These are phyloP conservation scores for Thelephora ganbajun DNA, from an alignment of 768 basidiomycete species.

Conservation along the genomic window DNA sequence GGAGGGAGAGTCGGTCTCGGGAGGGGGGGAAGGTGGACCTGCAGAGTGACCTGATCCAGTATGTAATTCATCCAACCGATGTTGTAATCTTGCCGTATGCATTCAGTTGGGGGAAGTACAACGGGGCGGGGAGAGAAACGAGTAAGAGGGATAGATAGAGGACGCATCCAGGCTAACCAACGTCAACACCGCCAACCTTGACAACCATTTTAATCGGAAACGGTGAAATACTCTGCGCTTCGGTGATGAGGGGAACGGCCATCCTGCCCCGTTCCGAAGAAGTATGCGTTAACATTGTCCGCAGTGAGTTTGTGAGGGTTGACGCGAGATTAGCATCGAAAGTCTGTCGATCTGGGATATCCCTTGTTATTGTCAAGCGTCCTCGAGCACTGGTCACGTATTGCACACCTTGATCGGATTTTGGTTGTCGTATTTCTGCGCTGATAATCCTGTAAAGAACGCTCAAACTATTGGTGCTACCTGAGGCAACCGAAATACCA, in stretches of 20 bases:
- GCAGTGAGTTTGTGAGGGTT: conserved; percentile 50
- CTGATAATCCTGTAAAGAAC: conserved; percentile 50
- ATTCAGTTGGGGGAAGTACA: too few species aligned
- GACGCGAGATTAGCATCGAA: conserved; percentile 46
- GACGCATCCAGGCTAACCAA: conserved; percentile 20
- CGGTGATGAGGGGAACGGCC: conserved; percentile 70
- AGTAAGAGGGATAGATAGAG: neutral
- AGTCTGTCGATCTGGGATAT: conserved; percentile 26
- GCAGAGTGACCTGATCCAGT: too few species aligned
- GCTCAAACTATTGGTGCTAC: neutral
- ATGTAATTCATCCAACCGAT: too few species aligned
- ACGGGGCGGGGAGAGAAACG: too few species aligned
- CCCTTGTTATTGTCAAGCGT: neutral
- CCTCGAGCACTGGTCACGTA: neutral
- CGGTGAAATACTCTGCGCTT: conserved; percentile 55
- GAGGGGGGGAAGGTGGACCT: too few species aligned
- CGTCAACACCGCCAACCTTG: conserved; percentile 51
- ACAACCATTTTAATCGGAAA: conserved; percentile 65
- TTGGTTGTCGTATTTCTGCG: conserved; percentile 64
- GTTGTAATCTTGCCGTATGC: too few species aligned
- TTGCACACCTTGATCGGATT: conserved; percentile 40
- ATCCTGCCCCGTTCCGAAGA: conserved; percentile 66
- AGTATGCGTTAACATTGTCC: conserved; percentile 62
- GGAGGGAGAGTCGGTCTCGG: too few species aligned
- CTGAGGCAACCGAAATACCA: conserved; percentile 31